Conservation (phyloP, 2,329 filamentous ascomycete species). For the Fusarium sp. region DNA sequence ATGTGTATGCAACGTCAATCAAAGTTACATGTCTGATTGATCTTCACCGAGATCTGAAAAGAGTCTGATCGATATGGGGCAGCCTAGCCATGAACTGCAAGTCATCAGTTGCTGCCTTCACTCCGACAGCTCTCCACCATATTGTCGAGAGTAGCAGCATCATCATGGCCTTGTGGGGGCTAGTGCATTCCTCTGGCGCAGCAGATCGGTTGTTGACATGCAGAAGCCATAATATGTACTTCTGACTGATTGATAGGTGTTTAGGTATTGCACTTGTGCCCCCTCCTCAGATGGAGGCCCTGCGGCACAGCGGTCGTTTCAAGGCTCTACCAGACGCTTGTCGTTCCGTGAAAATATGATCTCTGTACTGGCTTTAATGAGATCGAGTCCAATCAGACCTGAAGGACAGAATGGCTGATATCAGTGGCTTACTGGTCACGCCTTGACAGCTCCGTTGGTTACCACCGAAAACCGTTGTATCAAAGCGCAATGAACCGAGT, state of each 20-base stretch:
- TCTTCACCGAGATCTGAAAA: constrained; percentile 23
- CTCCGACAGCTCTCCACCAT: background rate
- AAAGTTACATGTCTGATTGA: constrained; percentile 12
- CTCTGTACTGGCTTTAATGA: constrained; percentile 27
- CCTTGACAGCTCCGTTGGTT: background rate
- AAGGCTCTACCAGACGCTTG: constrained; percentile 14
- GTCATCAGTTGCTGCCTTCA: constrained; percentile 7
- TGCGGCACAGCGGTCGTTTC: constrained; percentile 18
- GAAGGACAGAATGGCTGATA: constrained; percentile 12
- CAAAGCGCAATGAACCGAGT: background rate
- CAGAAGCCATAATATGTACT: constrained; percentile 1
- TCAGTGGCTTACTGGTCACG: background rate
- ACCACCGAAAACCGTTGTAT: background rate
- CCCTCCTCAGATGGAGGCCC: constrained; percentile 12
- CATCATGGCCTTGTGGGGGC: constrained; percentile 9
- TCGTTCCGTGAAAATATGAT: constrained; percentile 19
- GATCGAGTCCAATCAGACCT: constrained; percentile 31
- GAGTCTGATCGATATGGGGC: constrained; percentile 21
- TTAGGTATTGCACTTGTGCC: constrained; percentile 18
- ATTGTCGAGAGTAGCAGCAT: background rate
- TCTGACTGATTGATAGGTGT: constrained; percentile 31
- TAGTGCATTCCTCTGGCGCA: constrained; percentile 23
- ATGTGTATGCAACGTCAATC: constrained; percentile 3
- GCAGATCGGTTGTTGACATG: constrained; percentile 27
- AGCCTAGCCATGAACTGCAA: constrained; percentile 6